Evolutionary conservation across 768 basidiomycete genomes (phyloP), one percentile per base, ranked within the genome.

Genomic region (Myochromella boudieri): DNA sequence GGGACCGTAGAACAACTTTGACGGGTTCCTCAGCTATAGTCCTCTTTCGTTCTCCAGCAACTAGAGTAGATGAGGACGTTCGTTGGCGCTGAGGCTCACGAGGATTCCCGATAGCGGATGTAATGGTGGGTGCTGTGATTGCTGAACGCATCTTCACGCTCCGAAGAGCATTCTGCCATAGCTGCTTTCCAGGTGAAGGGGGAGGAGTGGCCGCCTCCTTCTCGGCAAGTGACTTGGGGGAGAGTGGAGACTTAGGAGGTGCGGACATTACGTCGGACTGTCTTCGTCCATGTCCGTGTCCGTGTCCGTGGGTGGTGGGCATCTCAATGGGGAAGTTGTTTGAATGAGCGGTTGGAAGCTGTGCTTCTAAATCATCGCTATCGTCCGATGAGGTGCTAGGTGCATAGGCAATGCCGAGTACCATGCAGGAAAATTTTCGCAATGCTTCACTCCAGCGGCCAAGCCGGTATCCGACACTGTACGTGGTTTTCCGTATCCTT

Each of bases 111-210:
- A 48, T n/a, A 1, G 48, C 46, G 20, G 15, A 36, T 27, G 45
- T 49, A 6, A 41, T 45, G 18, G 56, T 43, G 5, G 57, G 60
- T 6, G 61, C 22, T 2, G 62, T 44, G 5, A 64, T 48, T 1
- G 58, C 61, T 0, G 68, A 59, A 18, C 67, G 71, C 63, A 76
- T 69, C 51, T 66, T 71, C 25, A 78, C 69, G 34, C 66, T 73
- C 15, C 69, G 63, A 4, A 74, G 29, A 0, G 75, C 74, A 34
- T 72, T 69, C 41, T 59, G 63, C 77, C 76, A 77, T 8, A 75
- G 66, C 37, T 71, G 60, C 49, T 66, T 74, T 0, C 72, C 74
- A 7, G 55, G 48, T 3, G 66, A 60, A 3, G 64, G 49, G 12
- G 62, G 41, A 3, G 57, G 48, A 12, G 48, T 25, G 15, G 42